Conservation (phyloP, 2,329 filamentous ascomycete genomes). For the Penicillium sp. region DNA sequence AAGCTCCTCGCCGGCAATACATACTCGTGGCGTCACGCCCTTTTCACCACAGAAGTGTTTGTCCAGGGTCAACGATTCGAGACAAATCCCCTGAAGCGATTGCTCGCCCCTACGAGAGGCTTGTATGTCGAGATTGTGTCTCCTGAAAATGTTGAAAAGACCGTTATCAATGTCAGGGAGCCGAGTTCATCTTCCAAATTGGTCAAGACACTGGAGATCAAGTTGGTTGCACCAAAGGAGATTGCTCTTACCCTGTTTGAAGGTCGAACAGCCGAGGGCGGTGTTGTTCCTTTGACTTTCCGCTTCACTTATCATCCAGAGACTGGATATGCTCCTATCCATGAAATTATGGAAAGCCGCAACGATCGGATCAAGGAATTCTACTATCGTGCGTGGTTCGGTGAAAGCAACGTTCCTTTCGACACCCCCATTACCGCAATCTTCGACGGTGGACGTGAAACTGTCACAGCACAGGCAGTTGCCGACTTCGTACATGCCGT, state of each 20-base stretch:
- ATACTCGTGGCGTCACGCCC: conserved; percentile 90
- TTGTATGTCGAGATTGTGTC: conserved; percentile 83
- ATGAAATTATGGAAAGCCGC: conserved; percentile 90
- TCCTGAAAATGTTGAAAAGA: conserved; percentile 78
- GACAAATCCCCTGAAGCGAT: conserved; percentile 89
- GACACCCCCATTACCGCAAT: conserved; percentile 78
- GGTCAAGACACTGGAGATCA: conserved; percentile 82
- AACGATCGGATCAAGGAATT: conserved; percentile 99
- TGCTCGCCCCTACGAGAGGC: conserved; percentile 80
- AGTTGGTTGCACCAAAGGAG: conserved; percentile 68
- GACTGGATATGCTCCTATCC: conserved; percentile 93
- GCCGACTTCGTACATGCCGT: conserved; percentile 99
- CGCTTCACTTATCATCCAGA: conserved; percentile 93
- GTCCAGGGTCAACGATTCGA: conserved; percentile 96
- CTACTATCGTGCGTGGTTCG: conserved; percentile 98
- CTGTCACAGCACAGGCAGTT: conserved; percentile 86
- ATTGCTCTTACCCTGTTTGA: conserved; percentile 90
- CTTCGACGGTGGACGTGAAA: conserved; percentile 85
- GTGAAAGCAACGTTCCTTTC: conserved; percentile 76
- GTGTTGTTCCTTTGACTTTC: conserved; percentile 77
- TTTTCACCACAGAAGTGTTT: conserved; percentile 89
- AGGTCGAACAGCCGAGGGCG: conserved; percentile 79
- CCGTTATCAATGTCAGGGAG: conserved; percentile 81
- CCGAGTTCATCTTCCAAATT: conserved; percentile 82
- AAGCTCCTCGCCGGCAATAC: conserved; percentile 78